A percentile compares a stretch with the other conserved stretches of the same genome.
Conservation (phyloP, 1,139 yeast genomes). For the Taphrina populina region DNA sequence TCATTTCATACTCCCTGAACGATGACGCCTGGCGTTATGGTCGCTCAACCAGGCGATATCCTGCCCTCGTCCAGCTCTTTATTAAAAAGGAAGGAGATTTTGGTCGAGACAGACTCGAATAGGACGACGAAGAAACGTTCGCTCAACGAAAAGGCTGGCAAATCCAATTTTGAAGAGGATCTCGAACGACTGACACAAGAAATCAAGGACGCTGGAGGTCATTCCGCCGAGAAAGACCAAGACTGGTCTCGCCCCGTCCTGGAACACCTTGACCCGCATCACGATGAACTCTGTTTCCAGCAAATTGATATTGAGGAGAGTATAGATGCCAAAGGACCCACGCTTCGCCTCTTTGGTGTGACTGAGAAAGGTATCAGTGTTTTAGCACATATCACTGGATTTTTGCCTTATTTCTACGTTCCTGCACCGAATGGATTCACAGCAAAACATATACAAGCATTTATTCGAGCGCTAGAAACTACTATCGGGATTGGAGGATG, state of each 20-base stretch:
- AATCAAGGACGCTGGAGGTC: constrained; percentile 38
- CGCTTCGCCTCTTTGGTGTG: constrained; percentile 87
- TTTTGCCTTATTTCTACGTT: constrained; percentile 83
- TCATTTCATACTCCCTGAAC: too few relatives aligned
- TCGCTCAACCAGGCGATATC: constrained; percentile 1
- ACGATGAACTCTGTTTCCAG: constrained; percentile 66
- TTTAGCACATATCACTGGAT: constrained; percentile 84
- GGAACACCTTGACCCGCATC: constrained; percentile 51
- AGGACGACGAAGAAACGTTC: constrained; percentile 12
- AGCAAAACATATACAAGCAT: constrained; percentile 44
- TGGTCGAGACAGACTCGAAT: constrained; percentile 4
- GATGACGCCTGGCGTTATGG: constrained; percentile 9
- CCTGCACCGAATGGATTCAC: constrained; percentile 84
- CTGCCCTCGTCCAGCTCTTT: neutral
- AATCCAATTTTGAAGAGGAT: constrained; percentile 52
- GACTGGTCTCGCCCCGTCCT: constrained; percentile 65
- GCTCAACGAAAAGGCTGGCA: neutral
- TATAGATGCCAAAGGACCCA: constrained; percentile 51
- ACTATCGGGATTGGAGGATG: constrained; percentile 50
- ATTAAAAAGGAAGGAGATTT: constrained; percentile 24
- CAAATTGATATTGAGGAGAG: constrained; percentile 95
- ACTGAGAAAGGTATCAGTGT: constrained; percentile 70
- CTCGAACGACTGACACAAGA: constrained; percentile 49
- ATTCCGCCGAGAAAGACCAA: constrained; percentile 49
- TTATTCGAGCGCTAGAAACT: constrained; percentile 48